A percentile compares a stretch with the other conserved stretches of the same genome.
Conservation (phyloP, 495 filamentous ascomycete genomes). For the Hyaloscypha bicolor region DNA sequence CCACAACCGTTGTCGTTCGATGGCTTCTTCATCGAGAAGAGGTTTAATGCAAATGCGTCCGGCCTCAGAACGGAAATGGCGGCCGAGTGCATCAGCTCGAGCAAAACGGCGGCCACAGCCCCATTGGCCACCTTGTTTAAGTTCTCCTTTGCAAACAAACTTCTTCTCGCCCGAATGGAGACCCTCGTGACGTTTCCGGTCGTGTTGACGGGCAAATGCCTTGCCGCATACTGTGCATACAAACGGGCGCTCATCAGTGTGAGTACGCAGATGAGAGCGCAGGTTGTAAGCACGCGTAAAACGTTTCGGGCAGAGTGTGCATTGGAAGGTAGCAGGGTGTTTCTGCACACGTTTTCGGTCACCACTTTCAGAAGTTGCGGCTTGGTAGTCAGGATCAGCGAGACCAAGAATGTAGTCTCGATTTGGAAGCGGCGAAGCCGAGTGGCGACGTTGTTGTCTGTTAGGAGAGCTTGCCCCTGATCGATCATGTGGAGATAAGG, state of each 20-base stretch:
- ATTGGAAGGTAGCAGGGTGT: constrained; percentile 92
- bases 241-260: constrained; percentile 90
- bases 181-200: constrained; percentile 89
- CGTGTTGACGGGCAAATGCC: constrained; percentile 92
- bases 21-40: constrained; percentile 84
- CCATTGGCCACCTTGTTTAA: constrained; percentile 82
- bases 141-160: constrained; percentile 90
- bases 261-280: constrained; percentile 87
- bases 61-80: constrained; percentile 96
- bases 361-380: constrained; percentile 54
- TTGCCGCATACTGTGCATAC: constrained; percentile 97
- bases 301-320: constrained; percentile 80
- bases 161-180: constrained; percentile 94
- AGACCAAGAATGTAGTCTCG: constrained; percentile 93
- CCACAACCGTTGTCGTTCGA: constrained; percentile 69
- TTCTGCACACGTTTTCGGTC: constrained; percentile 83
- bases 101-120: constrained; percentile 93
- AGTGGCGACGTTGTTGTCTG: constrained; percentile 66
- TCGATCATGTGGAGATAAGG: constrained; percentile 69
- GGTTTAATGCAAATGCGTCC: constrained; percentile 96
- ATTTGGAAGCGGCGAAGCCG: constrained; percentile 82
- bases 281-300: constrained; percentile 91
- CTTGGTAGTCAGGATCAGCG: constrained; percentile 83
- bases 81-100: constrained; percentile 89
- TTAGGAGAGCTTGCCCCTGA: constrained; percentile 63